Evolutionary conservation across 2,329 filamentous ascomycete species (phyloP).

Genomic region (Ophiostoma quercus): DNA sequence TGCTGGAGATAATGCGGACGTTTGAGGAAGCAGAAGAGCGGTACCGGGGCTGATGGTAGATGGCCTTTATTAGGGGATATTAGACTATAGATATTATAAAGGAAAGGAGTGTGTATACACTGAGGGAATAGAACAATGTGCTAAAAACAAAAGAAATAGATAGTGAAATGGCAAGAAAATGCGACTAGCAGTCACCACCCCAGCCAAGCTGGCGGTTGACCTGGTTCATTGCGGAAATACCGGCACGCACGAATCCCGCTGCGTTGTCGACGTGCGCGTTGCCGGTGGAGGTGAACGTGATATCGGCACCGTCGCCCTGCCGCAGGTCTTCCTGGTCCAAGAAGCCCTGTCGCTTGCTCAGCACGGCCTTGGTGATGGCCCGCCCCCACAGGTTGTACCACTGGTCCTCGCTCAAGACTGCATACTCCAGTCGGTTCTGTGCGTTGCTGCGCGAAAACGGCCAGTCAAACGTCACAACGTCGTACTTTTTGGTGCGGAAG

Average conservation of each 20-base stretch:
- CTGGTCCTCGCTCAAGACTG: conserved; percentile 50
- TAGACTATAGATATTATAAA: not conserved
- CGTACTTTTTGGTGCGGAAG: conserved; percentile 61
- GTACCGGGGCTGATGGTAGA: not conserved
- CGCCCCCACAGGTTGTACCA: conserved; percentile 61
- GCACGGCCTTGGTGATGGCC: conserved; percentile 54
- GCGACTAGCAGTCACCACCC: conserved; percentile 36
- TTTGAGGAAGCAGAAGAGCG: conserved; percentile 44
- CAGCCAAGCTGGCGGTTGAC: conserved; percentile 52
- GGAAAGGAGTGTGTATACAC: not conserved
- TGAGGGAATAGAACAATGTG: not conserved
- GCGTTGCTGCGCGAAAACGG: conserved; percentile 41
- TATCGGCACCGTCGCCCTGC: conserved; percentile 38
- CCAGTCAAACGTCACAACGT: conserved; percentile 60
- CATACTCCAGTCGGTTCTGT: conserved; percentile 44
- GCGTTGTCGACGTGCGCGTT: conserved; percentile 39
- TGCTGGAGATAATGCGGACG: conserved; percentile 59
- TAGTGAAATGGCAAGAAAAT: not conserved
- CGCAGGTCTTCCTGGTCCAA: conserved; percentile 54
- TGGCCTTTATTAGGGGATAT: not conserved
- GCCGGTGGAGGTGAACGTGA: conserved; percentile 36
- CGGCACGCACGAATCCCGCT: conserved; percentile 43
- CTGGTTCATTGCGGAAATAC: conserved; percentile 47
- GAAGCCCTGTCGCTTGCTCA: conserved; percentile 51
- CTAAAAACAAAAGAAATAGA: not conserved